A percentile compares a stretch with the other conserved stretches of the same genome.
Evolutionary conservation across 495 filamentous ascomycete species (phyloP).

Genomic region (Xylaria curta): DNA sequence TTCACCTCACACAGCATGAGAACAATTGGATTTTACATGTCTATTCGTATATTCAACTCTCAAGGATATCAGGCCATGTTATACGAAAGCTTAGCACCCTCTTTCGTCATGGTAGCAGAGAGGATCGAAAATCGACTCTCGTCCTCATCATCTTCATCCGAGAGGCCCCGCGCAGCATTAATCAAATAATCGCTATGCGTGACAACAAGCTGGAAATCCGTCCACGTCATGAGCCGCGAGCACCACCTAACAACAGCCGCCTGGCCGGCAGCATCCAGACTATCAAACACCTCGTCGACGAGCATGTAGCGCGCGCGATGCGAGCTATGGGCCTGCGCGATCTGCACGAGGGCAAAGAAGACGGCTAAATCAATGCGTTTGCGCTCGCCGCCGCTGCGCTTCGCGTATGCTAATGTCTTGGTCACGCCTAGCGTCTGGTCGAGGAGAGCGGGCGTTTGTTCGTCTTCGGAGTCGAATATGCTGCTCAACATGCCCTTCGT

Average conservation of each 20-base stretch:
- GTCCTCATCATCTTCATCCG: constrained; percentile 25
- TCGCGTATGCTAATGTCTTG: constrained; percentile 37
- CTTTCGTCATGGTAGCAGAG: constrained; percentile 16
- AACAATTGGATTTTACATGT: background rate
- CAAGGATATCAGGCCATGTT: constrained; percentile 4
- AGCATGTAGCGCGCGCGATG: constrained; percentile 44
- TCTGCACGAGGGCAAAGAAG: constrained; percentile 43
- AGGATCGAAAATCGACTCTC: constrained; percentile 21
- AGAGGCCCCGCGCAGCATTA: constrained; percentile 16
- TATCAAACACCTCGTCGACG: constrained; percentile 45
- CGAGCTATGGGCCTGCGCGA: constrained; percentile 33
- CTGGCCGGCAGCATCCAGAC: constrained; percentile 40
- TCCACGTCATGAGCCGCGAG: constrained; percentile 30
- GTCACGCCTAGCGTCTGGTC: constrained; percentile 32
- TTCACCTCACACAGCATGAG: background rate
- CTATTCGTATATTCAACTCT: background rate
- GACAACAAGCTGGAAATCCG: constrained; percentile 36
- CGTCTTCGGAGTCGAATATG: constrained; percentile 23
- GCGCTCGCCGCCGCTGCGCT: constrained; percentile 44
- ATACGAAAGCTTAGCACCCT: constrained; percentile 22
- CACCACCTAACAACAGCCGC: constrained; percentile 36
- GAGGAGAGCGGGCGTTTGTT: constrained; percentile 21
- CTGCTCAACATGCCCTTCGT: constrained; percentile 35
- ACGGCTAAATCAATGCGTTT: constrained; percentile 46
- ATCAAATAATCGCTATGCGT: constrained; percentile 32